Conservation (phyloP, 1,284 basidiomycete species). For the Moesziomyces antarcticus region DNA sequence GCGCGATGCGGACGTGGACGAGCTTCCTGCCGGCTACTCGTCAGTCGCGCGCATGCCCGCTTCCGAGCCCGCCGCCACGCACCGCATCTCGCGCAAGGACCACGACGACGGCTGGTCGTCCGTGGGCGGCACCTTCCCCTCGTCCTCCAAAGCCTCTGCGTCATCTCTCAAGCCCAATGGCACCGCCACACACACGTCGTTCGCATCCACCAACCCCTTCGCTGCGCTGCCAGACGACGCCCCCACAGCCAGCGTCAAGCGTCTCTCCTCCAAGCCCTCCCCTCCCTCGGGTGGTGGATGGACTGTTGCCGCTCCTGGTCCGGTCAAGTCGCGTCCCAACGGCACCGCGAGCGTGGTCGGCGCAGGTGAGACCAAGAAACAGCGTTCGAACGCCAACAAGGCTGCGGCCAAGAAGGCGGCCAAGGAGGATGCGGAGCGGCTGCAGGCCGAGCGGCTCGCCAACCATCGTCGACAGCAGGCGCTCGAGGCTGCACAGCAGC, state of each 20-base stretch:
- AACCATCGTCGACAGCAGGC: constrained; percentile 48
- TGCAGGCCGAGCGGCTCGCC: constrained; percentile 53
- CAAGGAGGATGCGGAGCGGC: constrained; percentile 52
- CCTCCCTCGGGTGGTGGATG: constrained; percentile 6
- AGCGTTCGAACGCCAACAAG: constrained; percentile 58
- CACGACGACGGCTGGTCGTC: constrained; percentile 41
- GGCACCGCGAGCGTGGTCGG: background rate
- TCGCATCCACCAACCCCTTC: constrained; percentile 50
- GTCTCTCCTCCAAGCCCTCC: constrained; percentile 14
- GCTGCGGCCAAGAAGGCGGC: constrained; percentile 51
- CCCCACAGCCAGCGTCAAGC: constrained; percentile 19
- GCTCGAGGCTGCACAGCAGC: constrained; percentile 23
- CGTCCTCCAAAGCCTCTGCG: constrained; percentile 1
- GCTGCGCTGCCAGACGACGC: constrained; percentile 48
- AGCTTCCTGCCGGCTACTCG: constrained; percentile 24
- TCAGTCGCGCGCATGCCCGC: constrained; percentile 38
- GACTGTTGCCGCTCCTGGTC: constrained; percentile 14
- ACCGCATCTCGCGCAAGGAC: constrained; percentile 27
- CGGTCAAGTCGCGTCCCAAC: constrained; percentile 4
- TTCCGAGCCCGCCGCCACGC: constrained; percentile 8
- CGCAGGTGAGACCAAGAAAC: constrained; percentile 49
- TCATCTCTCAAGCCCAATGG: constrained; percentile 13
- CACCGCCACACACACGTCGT: constrained; percentile 9
- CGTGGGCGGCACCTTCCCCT: constrained; percentile 28
- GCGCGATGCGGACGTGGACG: constrained; percentile 45